Evolutionary conservation across 2,329 filamentous ascomycete species (phyloP).

Genomic region (Orbilia brochopaga): DNA sequence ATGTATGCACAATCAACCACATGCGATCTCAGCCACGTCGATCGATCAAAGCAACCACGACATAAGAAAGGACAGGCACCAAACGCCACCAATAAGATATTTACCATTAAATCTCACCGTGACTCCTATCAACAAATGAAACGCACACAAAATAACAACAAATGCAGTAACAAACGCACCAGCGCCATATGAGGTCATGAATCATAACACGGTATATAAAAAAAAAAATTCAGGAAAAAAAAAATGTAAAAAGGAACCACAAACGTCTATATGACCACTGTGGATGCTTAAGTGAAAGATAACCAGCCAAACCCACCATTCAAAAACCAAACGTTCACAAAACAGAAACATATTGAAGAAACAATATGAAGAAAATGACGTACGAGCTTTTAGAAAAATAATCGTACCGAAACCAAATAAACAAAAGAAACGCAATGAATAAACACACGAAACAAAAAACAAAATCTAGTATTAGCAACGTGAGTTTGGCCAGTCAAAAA

Average conservation of each 20-base stretch:
- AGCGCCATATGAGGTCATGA: constrained; percentile 9
- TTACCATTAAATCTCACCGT: too few relatives aligned
- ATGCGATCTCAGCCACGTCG: neutral
- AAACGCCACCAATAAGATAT: too few relatives aligned
- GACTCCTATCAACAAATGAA: constrained; percentile 7
- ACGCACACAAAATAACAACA: neutral
- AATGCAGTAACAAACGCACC: neutral
- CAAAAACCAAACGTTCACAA: too few relatives aligned
- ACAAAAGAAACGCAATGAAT: constrained; percentile 17
- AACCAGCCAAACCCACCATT: constrained; percentile 48
- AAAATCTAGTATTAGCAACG: neutral
- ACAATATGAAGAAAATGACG: neutral
- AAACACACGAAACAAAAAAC: constrained; percentile 13
- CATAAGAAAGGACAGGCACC: too few relatives aligned
- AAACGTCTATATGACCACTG: too few relatives aligned
- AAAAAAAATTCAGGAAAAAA: constrained; percentile 3
- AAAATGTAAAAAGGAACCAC: neutral
- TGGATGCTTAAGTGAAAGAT: neutral
- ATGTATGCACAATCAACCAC: neutral
- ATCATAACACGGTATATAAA: constrained; percentile 11
- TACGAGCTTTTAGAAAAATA: neutral
- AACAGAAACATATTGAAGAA: neutral
- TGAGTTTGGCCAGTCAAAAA: constrained; percentile 1
- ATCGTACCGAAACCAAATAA: constrained; percentile 8
- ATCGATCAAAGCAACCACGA: neutral